Percentiles rank a stretch among this genome's conserved stretches.
These are phyloP conservation scores for Passiflora organensis DNA, from an alignment of 345 rosid genomes.

Conservation along the genomic window DNA sequence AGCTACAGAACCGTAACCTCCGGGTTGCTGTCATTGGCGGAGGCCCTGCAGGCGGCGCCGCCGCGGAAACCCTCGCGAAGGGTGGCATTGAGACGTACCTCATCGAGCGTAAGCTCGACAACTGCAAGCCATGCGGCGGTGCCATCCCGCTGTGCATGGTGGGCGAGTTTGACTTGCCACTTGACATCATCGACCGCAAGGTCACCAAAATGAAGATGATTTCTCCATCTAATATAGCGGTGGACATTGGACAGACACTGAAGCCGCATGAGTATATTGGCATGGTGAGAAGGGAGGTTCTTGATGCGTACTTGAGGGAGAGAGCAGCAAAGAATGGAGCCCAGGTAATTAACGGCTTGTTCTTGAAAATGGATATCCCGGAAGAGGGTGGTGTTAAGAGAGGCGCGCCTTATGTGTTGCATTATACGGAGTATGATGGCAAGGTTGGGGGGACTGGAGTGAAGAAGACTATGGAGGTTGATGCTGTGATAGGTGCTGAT, in stretches of 20 bases:
- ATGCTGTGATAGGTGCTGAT: slow-evolving; percentile 92
- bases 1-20: slow-evolving; percentile 61
- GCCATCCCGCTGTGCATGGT: slow-evolving; percentile 97
- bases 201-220: slow-evolving; percentile 98
- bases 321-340: slow-evolving; percentile 75
- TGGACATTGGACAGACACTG: slow-evolving; percentile 87
- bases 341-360: slow-evolving; percentile 69
- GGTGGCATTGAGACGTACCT: slow-evolving; percentile 86
- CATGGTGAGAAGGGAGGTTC: slow-evolving; percentile 86
- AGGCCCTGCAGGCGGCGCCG: slow-evolving; percentile 84
- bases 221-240: slow-evolving; percentile 89
- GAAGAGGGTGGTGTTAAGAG: slow-evolving; percentile 24
- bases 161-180: slow-evolving; percentile 88
- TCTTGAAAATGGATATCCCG: slow-evolving; percentile 82
- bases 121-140: slow-evolving; percentile 93
- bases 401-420: slow-evolving; percentile 52
- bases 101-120: slow-evolving; percentile 84
- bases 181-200: slow-evolving; percentile 78
- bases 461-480: slow-evolving; percentile 81
- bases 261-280: slow-evolving; percentile 97
- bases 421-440: slow-evolving; percentile 82
- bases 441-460: slow-evolving; percentile 51
- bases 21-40: slow-evolving; percentile 91
- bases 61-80: slow-evolving; percentile 73
- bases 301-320: slow-evolving; percentile 70